Evolutionary conservation across 352 stramenopile species (phyloP).

Genomic region (Pythium oligandrum): DNA sequence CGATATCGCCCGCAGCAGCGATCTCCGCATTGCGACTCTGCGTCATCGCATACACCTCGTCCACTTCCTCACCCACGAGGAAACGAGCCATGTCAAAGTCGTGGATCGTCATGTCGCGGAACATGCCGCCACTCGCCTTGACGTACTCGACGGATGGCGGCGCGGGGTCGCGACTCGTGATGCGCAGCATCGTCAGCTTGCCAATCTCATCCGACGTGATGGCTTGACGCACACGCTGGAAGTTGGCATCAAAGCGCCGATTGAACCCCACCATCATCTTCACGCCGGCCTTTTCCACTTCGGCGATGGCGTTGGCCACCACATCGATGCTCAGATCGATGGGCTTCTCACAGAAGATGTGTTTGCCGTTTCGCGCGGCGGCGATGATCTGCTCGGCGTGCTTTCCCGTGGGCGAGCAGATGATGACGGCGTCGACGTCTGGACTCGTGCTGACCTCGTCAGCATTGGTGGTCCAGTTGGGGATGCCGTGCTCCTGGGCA

Average conservation of each 20-base stretch:
- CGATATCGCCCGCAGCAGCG: constrained; percentile 80
- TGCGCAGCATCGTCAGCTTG: constrained; percentile 81
- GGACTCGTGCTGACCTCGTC: constrained; percentile 92
- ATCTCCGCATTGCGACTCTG: constrained; percentile 50
- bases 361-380: constrained; percentile 88
- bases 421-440: constrained; percentile 94
- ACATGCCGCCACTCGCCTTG: constrained; percentile 84
- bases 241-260: constrained; percentile 93
- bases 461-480: constrained; percentile 60
- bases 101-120: constrained; percentile 95
- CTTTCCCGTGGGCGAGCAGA: constrained; percentile 92
- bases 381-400: constrained; percentile 95
- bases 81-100: constrained; percentile 95
- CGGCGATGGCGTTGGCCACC: constrained; percentile 50
- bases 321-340: constrained; percentile 88
- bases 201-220: constrained; percentile 87
- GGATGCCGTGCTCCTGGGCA: constrained; percentile 40
- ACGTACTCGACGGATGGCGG: too few relatives aligned
- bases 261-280: constrained; percentile 96
- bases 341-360: constrained; percentile 96
- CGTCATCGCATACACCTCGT: constrained; percentile 68
- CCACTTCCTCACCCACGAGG: constrained; percentile 77
- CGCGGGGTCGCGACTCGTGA: constrained; percentile 65
- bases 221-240: constrained; percentile 80
- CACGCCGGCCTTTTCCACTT: constrained; percentile 55